A percentile compares a stretch with the other conserved stretches of the same genome.
These are phyloP conservation scores for Coniochaeta ligniaria DNA, from an alignment of 2,329 filamentous ascomycete species.

Conservation along the genomic window DNA sequence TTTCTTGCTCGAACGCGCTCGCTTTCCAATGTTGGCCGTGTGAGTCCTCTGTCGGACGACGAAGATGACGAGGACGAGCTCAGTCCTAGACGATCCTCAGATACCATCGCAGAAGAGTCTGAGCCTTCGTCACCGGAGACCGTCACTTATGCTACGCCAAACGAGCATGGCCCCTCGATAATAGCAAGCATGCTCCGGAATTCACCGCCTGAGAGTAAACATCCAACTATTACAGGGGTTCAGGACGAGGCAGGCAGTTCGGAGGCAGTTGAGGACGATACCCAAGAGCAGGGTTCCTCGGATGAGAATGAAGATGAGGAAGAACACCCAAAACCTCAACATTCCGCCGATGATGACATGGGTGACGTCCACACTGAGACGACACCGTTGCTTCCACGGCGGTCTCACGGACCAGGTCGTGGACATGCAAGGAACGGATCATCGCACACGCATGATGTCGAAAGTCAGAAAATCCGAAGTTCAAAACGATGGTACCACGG, in stretches of 20 bases:
- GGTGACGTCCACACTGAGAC: slow-evolving; percentile 24
- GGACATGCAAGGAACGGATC: slow-evolving; percentile 11
- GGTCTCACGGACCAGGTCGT: slow-evolving; percentile 17
- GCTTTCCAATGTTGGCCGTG: slow-evolving; percentile 20
- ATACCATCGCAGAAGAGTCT: slow-evolving; percentile 54
- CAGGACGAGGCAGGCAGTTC: slow-evolving; percentile 5
- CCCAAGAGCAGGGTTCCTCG: background rate
- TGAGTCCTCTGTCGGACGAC: slow-evolving; percentile 16
- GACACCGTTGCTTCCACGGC: slow-evolving; percentile 38
- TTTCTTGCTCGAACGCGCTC: slow-evolving; percentile 35
- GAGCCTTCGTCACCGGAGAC: slow-evolving; percentile 46
- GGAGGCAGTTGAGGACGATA: slow-evolving; percentile 8
- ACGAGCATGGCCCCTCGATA: slow-evolving; percentile 32
- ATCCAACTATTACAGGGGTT: slow-evolving; percentile 1
- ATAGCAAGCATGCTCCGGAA: slow-evolving; percentile 42
- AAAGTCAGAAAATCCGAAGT: slow-evolving; percentile 37
- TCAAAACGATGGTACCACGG: slow-evolving; percentile 26
- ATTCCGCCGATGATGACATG: background rate
- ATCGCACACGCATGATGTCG: slow-evolving; percentile 32
- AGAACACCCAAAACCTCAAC: background rate
- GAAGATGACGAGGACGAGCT: slow-evolving; percentile 15
- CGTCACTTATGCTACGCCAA: slow-evolving; percentile 11
- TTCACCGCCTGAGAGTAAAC: slow-evolving; percentile 32
- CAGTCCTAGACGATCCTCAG: slow-evolving; percentile 23
- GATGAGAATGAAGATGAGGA: slow-evolving; percentile 10